Evolutionary conservation across 345 rosid species (phyloP).

Genomic region (Eucalyptus coolabah): DNA sequence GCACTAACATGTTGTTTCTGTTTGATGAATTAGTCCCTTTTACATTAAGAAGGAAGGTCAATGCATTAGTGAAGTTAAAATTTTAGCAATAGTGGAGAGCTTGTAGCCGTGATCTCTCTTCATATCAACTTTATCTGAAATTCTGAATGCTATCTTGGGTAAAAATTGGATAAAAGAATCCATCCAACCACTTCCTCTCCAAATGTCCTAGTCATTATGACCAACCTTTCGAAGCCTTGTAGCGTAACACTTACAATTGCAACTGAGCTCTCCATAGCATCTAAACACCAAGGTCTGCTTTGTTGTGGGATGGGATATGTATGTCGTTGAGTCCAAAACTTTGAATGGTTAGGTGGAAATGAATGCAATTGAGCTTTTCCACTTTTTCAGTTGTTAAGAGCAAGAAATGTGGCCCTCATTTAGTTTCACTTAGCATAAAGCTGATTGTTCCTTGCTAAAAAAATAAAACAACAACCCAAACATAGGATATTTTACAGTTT

Average conservation of each 20-base stretch:
- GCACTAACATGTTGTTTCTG: neutral
- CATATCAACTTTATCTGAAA: neutral
- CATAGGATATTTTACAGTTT: neutral
- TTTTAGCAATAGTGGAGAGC: neutral
- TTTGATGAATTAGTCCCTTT: neutral
- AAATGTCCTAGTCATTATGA: neutral
- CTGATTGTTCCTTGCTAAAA: neutral
- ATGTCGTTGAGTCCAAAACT: neutral
- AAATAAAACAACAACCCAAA: neutral
- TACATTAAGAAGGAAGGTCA: neutral
- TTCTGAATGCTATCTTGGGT: neutral
- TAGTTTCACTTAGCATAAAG: neutral
- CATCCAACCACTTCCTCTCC: neutral
- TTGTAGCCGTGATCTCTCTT: neutral
- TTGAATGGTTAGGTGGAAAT: neutral
- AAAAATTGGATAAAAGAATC: neutral
- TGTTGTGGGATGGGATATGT: neutral
- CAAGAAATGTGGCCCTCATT: neutral
- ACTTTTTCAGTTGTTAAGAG: neutral
- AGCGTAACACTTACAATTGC: neutral
- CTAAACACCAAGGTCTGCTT: neutral
- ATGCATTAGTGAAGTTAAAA: neutral
- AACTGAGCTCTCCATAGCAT: neutral
- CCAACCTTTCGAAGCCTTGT: neutral
- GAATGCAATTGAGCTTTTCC: neutral